phyloP scores from a whole-genome alignment of 768 basidiomycete species.

The Harrya chromipes region DNA sequence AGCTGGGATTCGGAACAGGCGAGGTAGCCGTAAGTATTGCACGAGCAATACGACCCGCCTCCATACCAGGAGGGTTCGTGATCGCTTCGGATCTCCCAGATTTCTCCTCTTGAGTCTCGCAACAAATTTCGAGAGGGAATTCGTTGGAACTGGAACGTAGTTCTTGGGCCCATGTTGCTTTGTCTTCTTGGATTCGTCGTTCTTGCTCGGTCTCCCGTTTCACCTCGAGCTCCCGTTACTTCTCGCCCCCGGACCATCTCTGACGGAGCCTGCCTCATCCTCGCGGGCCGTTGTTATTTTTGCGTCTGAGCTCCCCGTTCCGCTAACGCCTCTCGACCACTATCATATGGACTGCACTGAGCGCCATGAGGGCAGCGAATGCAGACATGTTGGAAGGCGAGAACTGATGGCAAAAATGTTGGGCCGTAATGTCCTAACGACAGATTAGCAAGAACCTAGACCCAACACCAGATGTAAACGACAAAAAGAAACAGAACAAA shows the following conservation, averaged over 20 bases:
- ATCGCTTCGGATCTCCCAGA: too few relatives aligned
- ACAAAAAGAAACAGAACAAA: background rate
- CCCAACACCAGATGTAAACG: constrained; percentile 1
- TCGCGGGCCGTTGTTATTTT: constrained; percentile 62
- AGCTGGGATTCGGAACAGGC: too few relatives aligned
- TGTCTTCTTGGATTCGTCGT: too few relatives aligned
- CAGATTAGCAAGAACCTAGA: constrained; percentile 8
- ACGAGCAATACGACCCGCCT: too few relatives aligned
- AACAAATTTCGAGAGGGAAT: too few relatives aligned
- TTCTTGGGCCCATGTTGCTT: too few relatives aligned
- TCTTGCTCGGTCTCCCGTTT: too few relatives aligned
- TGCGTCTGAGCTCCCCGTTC: constrained; percentile 54
- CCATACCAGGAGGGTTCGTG: too few relatives aligned
- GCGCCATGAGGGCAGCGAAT: constrained; percentile 64
- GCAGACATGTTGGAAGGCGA: constrained; percentile 17
- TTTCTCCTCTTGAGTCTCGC: too few relatives aligned
- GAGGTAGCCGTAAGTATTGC: too few relatives aligned
- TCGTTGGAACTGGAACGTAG: too few relatives aligned
- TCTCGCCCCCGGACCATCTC: constrained; percentile 66
- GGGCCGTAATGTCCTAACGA: constrained; percentile 6
- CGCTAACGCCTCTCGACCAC: constrained; percentile 57
- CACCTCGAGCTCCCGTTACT: constrained; percentile 14
- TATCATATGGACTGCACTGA: constrained; percentile 63
- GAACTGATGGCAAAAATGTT: background rate
- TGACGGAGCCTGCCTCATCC: constrained; percentile 51